phyloP scores from a whole-genome alignment of 495 filamentous ascomycete species.

The Sordaria brevicollis region DNA sequence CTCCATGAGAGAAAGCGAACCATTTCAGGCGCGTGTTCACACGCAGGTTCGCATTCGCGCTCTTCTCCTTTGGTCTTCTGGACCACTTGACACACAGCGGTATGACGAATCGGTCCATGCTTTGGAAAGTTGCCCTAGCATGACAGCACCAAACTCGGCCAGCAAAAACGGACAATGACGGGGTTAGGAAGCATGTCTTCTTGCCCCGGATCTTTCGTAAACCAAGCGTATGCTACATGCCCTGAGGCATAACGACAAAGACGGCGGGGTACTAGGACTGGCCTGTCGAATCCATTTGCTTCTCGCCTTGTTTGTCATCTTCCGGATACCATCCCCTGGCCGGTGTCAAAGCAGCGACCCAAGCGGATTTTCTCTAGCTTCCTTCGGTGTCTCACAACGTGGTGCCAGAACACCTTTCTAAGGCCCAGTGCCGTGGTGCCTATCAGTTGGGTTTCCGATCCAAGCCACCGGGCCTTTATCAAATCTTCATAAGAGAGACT shows the following conservation, averaged over 20 bases:
- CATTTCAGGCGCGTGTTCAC: neutral
- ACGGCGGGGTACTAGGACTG: neutral
- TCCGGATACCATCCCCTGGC: neutral
- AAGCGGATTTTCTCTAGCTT: neutral
- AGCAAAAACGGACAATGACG: neutral
- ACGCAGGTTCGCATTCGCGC: slow-evolving; percentile 45
- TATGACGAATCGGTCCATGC: slow-evolving; percentile 44
- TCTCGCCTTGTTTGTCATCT: neutral
- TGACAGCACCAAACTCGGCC: neutral
- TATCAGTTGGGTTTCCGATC: neutral
- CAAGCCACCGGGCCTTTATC: neutral
- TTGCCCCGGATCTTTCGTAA: neutral
- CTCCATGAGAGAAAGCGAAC: neutral
- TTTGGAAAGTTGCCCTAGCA: neutral
- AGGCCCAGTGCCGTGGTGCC: neutral
- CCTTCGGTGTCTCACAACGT: neutral
- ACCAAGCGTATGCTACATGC: neutral
- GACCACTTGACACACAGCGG: slow-evolving; percentile 47
- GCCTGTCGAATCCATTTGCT: neutral
- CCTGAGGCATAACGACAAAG: neutral
- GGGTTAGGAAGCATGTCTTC: neutral
- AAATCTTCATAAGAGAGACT: neutral
- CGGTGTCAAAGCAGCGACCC: neutral
- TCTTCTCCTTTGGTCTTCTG: slow-evolving; percentile 55
- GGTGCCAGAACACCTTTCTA: neutral